Evolutionary conservation across 2,329 filamentous ascomycete genomes (phyloP).

Genomic region (Colletotrichum echinochloae): DNA sequence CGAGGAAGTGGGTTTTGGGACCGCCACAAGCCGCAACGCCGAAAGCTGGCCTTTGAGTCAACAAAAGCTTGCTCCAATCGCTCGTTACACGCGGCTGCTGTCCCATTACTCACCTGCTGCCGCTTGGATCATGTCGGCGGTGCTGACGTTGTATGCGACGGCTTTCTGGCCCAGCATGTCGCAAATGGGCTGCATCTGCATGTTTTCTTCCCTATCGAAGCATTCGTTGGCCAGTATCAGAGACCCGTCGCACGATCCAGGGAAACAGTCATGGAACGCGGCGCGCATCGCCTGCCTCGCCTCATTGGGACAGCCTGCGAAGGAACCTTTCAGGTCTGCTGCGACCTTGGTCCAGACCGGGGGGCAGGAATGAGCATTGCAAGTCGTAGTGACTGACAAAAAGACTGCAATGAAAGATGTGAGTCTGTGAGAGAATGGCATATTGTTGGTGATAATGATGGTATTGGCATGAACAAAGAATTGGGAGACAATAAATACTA

Average conservation of each 20-base stretch:
- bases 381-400: background rate
- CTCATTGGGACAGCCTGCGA: constrained; percentile 4
- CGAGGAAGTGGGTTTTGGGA: constrained; percentile 4
- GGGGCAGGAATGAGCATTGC: constrained; percentile 11
- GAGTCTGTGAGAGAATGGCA: background rate
- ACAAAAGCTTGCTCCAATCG: background rate
- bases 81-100: background rate
- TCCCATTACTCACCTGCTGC: constrained; percentile 13
- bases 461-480: background rate
- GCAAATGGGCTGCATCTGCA: constrained; percentile 28
- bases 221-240: constrained; percentile 28
- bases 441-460: background rate
- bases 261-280: constrained; percentile 29
- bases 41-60: constrained; percentile 8
- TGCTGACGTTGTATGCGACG: constrained; percentile 17
- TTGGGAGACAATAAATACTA: too few species aligned
- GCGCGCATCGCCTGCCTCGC: constrained; percentile 26
- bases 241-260: constrained; percentile 25
- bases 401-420: background rate
- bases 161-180: constrained; percentile 25
- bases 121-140: constrained; percentile 30
- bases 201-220: constrained; percentile 25
- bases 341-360: constrained; percentile 20
- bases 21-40: constrained; percentile 26
- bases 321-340: constrained; percentile 18